Base-by-base conservation (phyloP, 768 basidiomycete genomes). In the Phlegmacium glaucopus region DNA sequence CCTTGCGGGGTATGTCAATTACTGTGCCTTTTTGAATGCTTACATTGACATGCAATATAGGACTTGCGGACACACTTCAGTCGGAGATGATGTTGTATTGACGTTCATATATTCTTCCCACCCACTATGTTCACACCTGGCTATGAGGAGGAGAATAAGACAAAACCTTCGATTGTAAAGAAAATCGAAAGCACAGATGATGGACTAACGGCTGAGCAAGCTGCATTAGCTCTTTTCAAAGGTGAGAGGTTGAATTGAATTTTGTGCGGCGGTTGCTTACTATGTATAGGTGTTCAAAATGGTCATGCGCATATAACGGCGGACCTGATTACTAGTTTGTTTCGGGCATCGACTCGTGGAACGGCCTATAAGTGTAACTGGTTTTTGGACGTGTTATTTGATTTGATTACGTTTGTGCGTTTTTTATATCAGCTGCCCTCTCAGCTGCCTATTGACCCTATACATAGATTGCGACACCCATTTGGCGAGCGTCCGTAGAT, bases 21-120 rank as follows among this genome's bases (percentile, higher is more conserved):
- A 11, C n/a, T 11, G 4, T n/a, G 4, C 6, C 13, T 34, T 22
- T 44, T 41, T 39, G 6, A 18, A 25, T 28, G 41, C 13, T 38
- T 39, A 44, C 34, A 22, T 46, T 47, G 45, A 15, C 32, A 27
- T 32, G 9, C 22, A 22, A 22, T 7, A 8, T 58, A 93, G 91
- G 87, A 11, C 79, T 96, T 0, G 90, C 89, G 11, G 94, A 96
- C 49, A 77, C 85, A 0, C 74, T 96, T 11, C 83, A 86, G 7
- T 85, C 82, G 18, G 94, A 95, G 59, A 70, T 91, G 41, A 68
- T 83, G 51, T 71, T 94, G 6, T 92, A 94, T 91, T 59, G 71
- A 75, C 43, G 78, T 91, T 6, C 90, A 94, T 53, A 79, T 90
- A 37, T 91, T 82, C 68, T 85, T 90, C 67, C 91, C 94, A 0